Evolutionary conservation across 1,284 basidiomycete genomes (phyloP).

Genomic region (Pseudozyma sp.): DNA sequence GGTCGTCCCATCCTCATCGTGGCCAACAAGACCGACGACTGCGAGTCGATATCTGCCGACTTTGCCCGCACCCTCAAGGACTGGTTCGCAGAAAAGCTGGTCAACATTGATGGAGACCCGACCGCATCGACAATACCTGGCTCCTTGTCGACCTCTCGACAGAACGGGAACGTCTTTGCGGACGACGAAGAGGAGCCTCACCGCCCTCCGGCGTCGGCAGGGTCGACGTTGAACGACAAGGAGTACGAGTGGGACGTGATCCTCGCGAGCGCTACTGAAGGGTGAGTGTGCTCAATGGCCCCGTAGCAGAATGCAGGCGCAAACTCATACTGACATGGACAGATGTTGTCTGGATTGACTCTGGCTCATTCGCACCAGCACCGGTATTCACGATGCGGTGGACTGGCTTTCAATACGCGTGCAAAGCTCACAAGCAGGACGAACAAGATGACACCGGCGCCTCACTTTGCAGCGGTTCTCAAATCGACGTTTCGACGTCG

Average conservation of each 20-base stretch:
- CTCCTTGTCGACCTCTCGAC: not conserved
- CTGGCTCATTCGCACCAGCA: slow-evolving; percentile 4
- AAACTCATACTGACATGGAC: not conserved
- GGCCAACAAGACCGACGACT: slow-evolving; percentile 36
- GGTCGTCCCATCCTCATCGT: slow-evolving; percentile 34
- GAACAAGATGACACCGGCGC: slow-evolving; percentile 9
- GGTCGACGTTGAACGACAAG: slow-evolving; percentile 12
- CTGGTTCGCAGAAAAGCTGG: slow-evolving; percentile 37
- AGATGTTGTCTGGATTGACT: not conserved
- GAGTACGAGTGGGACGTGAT: slow-evolving; percentile 49
- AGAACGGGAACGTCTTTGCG: slow-evolving; percentile 28
- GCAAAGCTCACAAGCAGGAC: slow-evolving; percentile 9
- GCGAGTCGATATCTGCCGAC: slow-evolving; percentile 24
- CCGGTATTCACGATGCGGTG: slow-evolving; percentile 34
- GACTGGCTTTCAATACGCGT: slow-evolving; percentile 43
- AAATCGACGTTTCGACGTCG: no score
- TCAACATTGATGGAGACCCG: slow-evolving; percentile 19
- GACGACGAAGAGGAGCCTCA: slow-evolving; percentile 23
- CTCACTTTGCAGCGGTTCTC: not conserved
- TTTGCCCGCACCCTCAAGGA: slow-evolving; percentile 21
- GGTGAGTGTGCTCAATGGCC: slow-evolving; percentile 12
- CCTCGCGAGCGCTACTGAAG: slow-evolving; percentile 35
- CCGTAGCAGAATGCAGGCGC: no score
- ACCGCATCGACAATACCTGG: not conserved
- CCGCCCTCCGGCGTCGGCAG: slow-evolving; percentile 12